Conservation (phyloP, 2,329 filamentous ascomycete genomes). For the Fusarium penzigii region DNA sequence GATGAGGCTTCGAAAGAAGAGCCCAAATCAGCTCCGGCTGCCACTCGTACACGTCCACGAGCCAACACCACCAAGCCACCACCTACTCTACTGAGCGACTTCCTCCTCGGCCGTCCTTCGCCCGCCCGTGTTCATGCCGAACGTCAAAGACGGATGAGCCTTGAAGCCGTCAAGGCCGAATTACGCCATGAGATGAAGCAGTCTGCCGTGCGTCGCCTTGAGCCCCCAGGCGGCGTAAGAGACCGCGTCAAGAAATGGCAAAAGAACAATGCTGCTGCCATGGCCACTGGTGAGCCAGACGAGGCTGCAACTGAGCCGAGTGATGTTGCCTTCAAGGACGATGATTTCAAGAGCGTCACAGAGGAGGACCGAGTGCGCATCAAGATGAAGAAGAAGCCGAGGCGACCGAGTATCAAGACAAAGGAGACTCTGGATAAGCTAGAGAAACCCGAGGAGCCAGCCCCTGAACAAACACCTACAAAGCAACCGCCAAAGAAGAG, state of each 20-base stretch:
- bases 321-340: slow-evolving; percentile 60
- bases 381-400: slow-evolving; percentile 50
- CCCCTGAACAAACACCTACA: slow-evolving; percentile 20
- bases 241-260: slow-evolving; percentile 87
- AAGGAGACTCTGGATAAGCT: slow-evolving; percentile 27
- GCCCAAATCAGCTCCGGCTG: slow-evolving; percentile 46
- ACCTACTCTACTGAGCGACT: slow-evolving; percentile 55
- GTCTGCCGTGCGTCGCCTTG: slow-evolving; percentile 58
- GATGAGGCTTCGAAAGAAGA: slow-evolving; percentile 27
- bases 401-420: slow-evolving; percentile 34
- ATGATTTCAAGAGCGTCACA: slow-evolving; percentile 58
- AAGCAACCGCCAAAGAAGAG: slow-evolving; percentile 75
- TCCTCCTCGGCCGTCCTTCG: slow-evolving; percentile 57
- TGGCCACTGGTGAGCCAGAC: slow-evolving; percentile 52
- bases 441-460: slow-evolving; percentile 13
- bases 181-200: slow-evolving; percentile 57
- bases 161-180: slow-evolving; percentile 60
- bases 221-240: slow-evolving; percentile 67
- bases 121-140: slow-evolving; percentile 56
- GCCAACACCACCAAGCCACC: slow-evolving; percentile 42
- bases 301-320: slow-evolving; percentile 58
- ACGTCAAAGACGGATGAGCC: slow-evolving; percentile 55
- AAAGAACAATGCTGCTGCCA: slow-evolving; percentile 69
- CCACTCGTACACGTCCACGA: slow-evolving; percentile 32
- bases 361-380: slow-evolving; percentile 62